phyloP scores from a whole-genome alignment of 768 basidiomycete genomes.

The Daedaleopsis sinensis region DNA sequence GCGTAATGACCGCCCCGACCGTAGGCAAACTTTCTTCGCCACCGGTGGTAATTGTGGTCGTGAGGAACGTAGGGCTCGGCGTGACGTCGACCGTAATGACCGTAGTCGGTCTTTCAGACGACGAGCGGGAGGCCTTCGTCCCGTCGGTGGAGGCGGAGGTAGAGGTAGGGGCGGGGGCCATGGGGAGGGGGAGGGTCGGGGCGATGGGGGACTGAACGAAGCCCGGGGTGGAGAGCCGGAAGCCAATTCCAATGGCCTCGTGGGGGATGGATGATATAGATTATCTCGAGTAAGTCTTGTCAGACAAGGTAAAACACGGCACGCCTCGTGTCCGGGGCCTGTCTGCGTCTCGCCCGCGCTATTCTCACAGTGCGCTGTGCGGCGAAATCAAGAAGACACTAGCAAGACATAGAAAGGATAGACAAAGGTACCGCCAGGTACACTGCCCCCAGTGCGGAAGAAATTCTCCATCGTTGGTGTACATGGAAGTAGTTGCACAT shows the following conservation, averaged over 20 bases:
- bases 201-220: neutral
- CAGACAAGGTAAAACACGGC: neutral
- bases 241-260: neutral
- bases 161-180: conserved; percentile 5
- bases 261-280: neutral
- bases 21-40: conserved; percentile 12
- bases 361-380: conserved; percentile 5
- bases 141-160: conserved; percentile 1
- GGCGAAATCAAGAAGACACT: neutral
- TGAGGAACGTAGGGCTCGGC: conserved; percentile 21
- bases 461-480: neutral
- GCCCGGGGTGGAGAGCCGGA: neutral
- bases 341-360: conserved; percentile 13
- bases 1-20: neutral
- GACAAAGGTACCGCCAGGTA: conserved; percentile 9
- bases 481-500: neutral
- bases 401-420: neutral
- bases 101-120: conserved; percentile 2
- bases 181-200: neutral
- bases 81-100: conserved; percentile 8
- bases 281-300: neutral
- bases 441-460: neutral
- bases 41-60: conserved; percentile 32
- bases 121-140: conserved; percentile 11
- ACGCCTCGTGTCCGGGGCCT: conserved; percentile 19